A percentile compares a stretch with the other conserved stretches of the same genome.
Evolutionary conservation across 2,329 filamentous ascomycete genomes (phyloP).

Genomic region (Xylariaceae sp.): DNA sequence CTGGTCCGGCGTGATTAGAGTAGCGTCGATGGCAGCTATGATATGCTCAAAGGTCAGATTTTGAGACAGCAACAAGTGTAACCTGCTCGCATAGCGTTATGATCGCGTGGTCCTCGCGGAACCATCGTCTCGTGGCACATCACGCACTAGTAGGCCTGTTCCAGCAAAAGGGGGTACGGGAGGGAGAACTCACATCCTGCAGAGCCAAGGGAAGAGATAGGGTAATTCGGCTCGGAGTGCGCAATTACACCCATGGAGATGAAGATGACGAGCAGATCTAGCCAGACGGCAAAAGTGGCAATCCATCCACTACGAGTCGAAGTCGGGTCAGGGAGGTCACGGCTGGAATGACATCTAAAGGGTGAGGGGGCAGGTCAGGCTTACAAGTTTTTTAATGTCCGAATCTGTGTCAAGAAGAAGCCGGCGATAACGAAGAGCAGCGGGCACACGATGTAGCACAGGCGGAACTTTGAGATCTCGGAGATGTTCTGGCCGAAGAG

Average conservation of each 20-base stretch:
- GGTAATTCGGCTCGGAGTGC: constrained; percentile 9
- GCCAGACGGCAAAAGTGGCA: constrained; percentile 49
- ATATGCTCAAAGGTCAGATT: constrained; percentile 1
- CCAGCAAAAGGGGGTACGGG: no score
- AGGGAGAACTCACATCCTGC: constrained; percentile 8
- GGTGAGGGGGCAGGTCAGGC: no score
- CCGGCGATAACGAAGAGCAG: constrained; percentile 43
- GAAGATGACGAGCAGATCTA: constrained; percentile 19
- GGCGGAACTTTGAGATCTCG: constrained; percentile 40
- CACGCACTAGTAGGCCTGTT: no score
- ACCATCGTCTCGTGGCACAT: no score
- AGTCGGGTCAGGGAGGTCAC: no score
- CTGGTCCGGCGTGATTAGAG: constrained; percentile 5
- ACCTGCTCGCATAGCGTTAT: no score
- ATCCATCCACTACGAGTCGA: constrained; percentile 35
- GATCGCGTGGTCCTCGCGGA: no score
- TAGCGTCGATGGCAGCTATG: constrained; percentile 7
- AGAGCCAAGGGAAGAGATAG: constrained; percentile 7
- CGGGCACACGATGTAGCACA: constrained; percentile 48
- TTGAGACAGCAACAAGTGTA: no score
- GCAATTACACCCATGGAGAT: constrained; percentile 11
- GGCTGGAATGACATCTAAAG: no score
- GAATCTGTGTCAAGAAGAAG: constrained; percentile 48
- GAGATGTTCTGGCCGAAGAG: constrained; percentile 46
- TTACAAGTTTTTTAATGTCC: constrained; percentile 46